phyloP scores from a whole-genome alignment of 495 filamentous ascomycete species.

The Trichoderma parareesei region DNA sequence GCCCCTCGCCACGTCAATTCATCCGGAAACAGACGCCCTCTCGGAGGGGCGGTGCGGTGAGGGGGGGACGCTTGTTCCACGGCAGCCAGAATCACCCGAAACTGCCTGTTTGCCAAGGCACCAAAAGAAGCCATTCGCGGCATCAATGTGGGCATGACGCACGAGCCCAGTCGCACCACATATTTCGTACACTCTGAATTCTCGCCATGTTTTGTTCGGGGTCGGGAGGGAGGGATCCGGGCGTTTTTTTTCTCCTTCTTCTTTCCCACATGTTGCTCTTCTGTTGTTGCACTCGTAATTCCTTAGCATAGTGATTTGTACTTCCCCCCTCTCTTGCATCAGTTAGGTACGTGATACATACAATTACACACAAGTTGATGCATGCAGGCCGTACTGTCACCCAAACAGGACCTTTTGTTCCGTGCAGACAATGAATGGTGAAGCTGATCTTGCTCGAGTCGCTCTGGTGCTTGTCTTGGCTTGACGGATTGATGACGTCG shows the following conservation, averaged over 20 bases:
- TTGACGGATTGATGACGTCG: constrained; percentile 5
- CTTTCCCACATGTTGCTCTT: neutral
- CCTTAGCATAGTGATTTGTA: neutral
- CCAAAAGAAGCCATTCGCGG: neutral
- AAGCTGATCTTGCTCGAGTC: neutral
- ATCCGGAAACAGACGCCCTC: neutral
- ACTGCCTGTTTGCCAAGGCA: neutral
- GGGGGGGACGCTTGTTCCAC: neutral
- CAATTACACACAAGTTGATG: neutral
- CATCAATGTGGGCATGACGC: neutral
- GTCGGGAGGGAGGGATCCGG: neutral
- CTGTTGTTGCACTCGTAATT: neutral
- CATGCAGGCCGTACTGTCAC: neutral
- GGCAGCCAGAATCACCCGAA: neutral
- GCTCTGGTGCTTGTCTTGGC: neutral
- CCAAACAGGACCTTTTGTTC: constrained; percentile 5
- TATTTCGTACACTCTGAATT: neutral
- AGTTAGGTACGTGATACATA: too few relatives aligned
- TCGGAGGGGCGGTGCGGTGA: neutral
- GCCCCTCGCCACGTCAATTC: neutral
- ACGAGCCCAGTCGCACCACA: neutral
- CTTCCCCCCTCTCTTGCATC: neutral
- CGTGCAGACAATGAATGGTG: neutral
- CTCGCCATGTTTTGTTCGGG: too few relatives aligned
- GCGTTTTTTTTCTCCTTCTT: neutral